Evolutionary conservation across 345 rosid species (phyloP).

Genomic region (Arabidopsis suecica): DNA sequence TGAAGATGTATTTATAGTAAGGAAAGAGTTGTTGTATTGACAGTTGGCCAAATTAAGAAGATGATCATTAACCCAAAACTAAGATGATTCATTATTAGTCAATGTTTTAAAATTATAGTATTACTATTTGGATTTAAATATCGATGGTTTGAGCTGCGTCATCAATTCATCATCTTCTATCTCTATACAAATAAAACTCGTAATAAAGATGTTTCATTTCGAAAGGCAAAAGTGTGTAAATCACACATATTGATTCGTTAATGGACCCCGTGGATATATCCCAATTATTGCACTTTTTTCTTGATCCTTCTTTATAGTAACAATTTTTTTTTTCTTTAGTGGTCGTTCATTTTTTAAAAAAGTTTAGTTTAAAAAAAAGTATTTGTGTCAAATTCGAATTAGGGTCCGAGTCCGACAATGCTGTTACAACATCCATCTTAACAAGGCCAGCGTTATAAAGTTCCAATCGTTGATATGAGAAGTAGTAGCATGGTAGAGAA

Average conservation of each 20-base stretch:
- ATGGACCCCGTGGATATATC: conserved; percentile 33
- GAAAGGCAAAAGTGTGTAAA: conserved; percentile 24
- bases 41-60: conserved; percentile 45
- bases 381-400: neutral
- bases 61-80: conserved; percentile 24
- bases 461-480: neutral
- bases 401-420: neutral
- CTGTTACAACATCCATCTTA: neutral
- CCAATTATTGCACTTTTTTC: conserved; percentile 30
- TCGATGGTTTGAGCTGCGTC: conserved; percentile 30
- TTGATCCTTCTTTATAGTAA: conserved; percentile 7
- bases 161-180: conserved; percentile 27
- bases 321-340: neutral
- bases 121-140: neutral
- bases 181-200: conserved; percentile 5
- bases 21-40: conserved; percentile 40
- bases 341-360: neutral
- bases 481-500: neutral
- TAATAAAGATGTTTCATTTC: conserved; percentile 17
- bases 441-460: neutral
- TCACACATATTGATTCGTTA: conserved; percentile 16
- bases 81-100: conserved; percentile 22
- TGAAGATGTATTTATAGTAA: conserved; percentile 34
- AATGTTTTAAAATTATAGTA: neutral
- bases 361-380: neutral